Evolutionary conservation across 345 rosid genomes (phyloP).

Genomic region (Rhodamnia argentea): DNA sequence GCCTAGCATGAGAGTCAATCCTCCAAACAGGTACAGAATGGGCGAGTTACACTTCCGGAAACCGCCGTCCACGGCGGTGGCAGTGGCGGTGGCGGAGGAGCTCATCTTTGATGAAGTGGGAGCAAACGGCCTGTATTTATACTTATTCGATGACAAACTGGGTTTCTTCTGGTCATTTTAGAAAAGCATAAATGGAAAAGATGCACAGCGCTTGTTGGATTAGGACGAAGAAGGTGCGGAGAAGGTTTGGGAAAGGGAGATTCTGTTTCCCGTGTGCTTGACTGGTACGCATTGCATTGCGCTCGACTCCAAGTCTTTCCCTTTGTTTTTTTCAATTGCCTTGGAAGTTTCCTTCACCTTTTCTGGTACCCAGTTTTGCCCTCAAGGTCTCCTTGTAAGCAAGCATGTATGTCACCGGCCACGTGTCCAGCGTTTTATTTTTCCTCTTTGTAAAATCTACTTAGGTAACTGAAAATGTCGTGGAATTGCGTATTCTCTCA

Average conservation of each 20-base stretch:
- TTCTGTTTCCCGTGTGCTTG: background rate
- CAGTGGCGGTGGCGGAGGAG: background rate
- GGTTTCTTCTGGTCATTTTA: background rate
- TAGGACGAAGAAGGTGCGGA: background rate
- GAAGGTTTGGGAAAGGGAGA: background rate
- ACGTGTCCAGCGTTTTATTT: too few species aligned
- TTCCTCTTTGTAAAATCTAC: too few species aligned
- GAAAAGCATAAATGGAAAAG: background rate
- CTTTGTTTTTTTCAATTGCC: background rate
- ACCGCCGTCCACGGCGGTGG: background rate
- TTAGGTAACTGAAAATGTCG: background rate
- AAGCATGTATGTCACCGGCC: background rate
- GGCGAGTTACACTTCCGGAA: slow-evolving; percentile 8
- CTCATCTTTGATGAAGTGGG: background rate
- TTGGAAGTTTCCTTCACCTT: background rate
- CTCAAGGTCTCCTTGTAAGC: background rate
- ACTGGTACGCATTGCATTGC: background rate
- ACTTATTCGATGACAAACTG: background rate
- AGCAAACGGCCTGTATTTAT: background rate
- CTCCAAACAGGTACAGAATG: slow-evolving; percentile 9
- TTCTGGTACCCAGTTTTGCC: background rate
- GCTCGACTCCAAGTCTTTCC: background rate
- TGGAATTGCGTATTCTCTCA: background rate
- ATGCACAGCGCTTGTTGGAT: background rate
- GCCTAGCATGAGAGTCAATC: slow-evolving; percentile 8